A percentile compares a stretch with the other conserved stretches of the same genome.
Conservation (phyloP, 768 basidiomycete species). For the Amanita pallidorosea region DNA sequence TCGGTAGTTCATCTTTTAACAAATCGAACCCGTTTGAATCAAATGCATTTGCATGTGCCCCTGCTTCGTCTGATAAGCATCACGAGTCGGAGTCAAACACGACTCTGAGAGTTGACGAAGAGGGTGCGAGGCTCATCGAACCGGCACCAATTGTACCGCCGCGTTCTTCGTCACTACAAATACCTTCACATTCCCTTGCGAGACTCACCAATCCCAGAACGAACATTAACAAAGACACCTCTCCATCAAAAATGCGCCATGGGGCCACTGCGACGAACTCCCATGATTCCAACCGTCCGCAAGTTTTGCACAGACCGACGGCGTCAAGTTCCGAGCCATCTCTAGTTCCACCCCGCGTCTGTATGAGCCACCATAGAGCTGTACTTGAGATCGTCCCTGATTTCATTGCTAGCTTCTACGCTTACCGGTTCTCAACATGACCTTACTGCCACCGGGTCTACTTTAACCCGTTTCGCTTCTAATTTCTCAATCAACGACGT, state of each 20-base stretch:
- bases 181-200: constrained; percentile 20
- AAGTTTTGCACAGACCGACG: constrained; percentile 57
- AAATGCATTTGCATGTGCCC: neutral
- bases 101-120: neutral
- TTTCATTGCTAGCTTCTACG: constrained; percentile 12
- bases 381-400: neutral
- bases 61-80: neutral
- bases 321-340: constrained; percentile 83
- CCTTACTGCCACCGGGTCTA: constrained; percentile 37
- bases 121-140: neutral
- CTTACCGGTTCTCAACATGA: constrained; percentile 39
- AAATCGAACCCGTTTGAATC: constrained; percentile 6
- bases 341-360: constrained; percentile 33
- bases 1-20: constrained; percentile 15
- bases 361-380: neutral
- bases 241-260: constrained; percentile 21
- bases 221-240: constrained; percentile 8
- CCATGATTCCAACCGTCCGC: constrained; percentile 25
- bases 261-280: constrained; percentile 30
- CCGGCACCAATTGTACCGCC: constrained; percentile 33
- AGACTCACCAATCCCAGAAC: constrained; percentile 18
- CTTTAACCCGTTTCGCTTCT: constrained; percentile 33
- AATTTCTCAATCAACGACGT: constrained; percentile 31
- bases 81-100: neutral
- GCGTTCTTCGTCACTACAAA: constrained; percentile 39